Evolutionary conservation across 2,329 filamentous ascomycete species (phyloP).

Genomic region (Bipolaris victoriae): DNA sequence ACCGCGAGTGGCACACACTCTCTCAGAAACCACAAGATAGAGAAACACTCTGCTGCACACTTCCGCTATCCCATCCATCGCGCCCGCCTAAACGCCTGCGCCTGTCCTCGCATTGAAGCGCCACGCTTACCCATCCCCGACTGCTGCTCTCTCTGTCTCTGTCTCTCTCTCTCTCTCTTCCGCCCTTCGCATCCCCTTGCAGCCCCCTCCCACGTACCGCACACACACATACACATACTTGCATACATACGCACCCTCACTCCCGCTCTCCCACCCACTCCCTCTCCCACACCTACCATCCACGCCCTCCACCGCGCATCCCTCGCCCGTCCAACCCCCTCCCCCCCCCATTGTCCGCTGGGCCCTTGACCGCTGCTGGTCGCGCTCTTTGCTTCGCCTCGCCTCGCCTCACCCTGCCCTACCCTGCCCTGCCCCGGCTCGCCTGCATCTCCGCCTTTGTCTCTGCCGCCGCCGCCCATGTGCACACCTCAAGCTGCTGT

Average conservation of each 20-base stretch:
- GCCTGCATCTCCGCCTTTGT: background rate
- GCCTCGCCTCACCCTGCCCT: background rate
- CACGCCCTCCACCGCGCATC: background rate
- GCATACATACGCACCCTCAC: background rate
- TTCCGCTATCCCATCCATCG: background rate
- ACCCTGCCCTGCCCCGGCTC: background rate
- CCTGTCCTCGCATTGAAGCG: background rate
- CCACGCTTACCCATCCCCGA: background rate
- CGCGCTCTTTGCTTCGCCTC: conserved; percentile 6
- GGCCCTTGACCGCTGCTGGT: background rate
- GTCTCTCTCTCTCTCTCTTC: background rate
- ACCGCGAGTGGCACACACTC: too few relatives aligned
- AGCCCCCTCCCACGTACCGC: background rate
- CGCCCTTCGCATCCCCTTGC: background rate
- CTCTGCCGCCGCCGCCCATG: conserved; percentile 25
- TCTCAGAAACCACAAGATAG: background rate
- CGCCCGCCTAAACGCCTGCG: background rate
- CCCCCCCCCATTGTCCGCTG: background rate
- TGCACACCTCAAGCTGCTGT: conserved; percentile 27
- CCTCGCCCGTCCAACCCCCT: background rate
- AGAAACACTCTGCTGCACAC: background rate
- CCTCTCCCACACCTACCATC: background rate
- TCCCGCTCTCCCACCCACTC: background rate
- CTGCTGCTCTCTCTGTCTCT: too few relatives aligned
- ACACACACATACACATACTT: background rate